phyloP scores from a whole-genome alignment of 2,329 filamentous ascomycete genomes.

The Aspergillus costaricaensis region DNA sequence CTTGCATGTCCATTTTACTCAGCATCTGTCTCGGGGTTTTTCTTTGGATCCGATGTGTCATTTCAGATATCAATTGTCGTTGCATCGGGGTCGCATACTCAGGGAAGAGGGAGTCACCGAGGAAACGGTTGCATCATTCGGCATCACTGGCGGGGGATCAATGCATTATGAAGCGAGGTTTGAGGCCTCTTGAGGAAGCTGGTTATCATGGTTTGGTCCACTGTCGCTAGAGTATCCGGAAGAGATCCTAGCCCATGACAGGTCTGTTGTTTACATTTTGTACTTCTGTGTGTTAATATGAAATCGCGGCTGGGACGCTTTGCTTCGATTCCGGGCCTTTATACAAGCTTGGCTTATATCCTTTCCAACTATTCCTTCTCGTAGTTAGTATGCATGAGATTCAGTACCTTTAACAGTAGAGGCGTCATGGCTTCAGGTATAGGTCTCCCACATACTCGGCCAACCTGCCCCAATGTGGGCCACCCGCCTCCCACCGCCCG shows the following conservation, averaged over 20 bases:
- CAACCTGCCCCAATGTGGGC: slow-evolving; percentile 15
- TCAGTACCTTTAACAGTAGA: no score
- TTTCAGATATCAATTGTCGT: slow-evolving; percentile 13
- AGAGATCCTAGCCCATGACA: slow-evolving; percentile 6
- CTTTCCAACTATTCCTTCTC: no score
- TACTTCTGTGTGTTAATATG: slow-evolving; percentile 22
- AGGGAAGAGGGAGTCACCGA: slow-evolving; percentile 19
- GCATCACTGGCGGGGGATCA: slow-evolving; percentile 20
- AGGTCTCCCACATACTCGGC: slow-evolving; percentile 10
- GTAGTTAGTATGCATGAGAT: not conserved
- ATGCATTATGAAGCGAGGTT: slow-evolving; percentile 2
- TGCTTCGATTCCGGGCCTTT: slow-evolving; percentile 9
- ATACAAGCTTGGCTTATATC: not conserved
- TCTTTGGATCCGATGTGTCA: slow-evolving; percentile 15
- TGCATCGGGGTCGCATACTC: slow-evolving; percentile 24
- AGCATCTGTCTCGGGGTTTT: slow-evolving; percentile 16
- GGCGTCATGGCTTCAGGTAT: no score
- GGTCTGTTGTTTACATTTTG: slow-evolving; percentile 23
- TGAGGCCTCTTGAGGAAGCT: not conserved
- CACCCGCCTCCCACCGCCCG: slow-evolving; percentile 18
- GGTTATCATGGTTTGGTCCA: not conserved
- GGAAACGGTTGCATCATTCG: slow-evolving; percentile 23
- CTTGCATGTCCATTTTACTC: slow-evolving; percentile 14
- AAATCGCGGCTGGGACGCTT: slow-evolving; percentile 24
- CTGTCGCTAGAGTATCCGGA: slow-evolving; percentile 13